Evolutionary conservation across 1,139 yeast species (phyloP).

Genomic region (Pichia sp.): DNA sequence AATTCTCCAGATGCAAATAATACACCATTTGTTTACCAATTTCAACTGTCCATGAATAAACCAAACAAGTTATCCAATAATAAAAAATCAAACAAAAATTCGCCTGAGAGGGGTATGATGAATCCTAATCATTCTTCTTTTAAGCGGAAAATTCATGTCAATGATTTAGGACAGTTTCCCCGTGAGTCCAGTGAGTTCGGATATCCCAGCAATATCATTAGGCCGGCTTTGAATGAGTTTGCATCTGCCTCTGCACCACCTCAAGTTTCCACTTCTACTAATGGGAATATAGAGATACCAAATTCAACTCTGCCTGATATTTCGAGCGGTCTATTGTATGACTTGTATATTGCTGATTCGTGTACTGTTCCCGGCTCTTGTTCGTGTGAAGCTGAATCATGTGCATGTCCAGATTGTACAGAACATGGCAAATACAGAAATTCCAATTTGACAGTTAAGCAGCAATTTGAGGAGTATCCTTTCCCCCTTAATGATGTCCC

Average conservation of each 20-base stretch:
- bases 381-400: conserved; percentile 41
- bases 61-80: neutral
- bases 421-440: conserved; percentile 36
- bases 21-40: conserved; percentile 5
- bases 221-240: neutral
- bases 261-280: neutral
- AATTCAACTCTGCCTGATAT: neutral
- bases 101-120: neutral
- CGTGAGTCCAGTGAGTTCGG: neutral
- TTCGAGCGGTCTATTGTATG: conserved; percentile 20
- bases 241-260: neutral
- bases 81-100: neutral
- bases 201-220: neutral
- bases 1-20: neutral
- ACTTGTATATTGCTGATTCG: conserved; percentile 32
- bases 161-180: neutral
- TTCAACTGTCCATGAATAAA: conserved; percentile 6
- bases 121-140: neutral
- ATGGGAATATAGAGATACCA: neutral
- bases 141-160: neutral
- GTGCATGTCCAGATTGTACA: conserved; percentile 46
- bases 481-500: conserved; percentile 12
- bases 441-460: conserved; percentile 15
- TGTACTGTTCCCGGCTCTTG: conserved; percentile 51
- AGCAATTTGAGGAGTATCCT: conserved; percentile 17